Percentiles rank a stretch among this genome's conserved stretches.
These are phyloP conservation scores for Fistulina hepatica DNA, from an alignment of 1,284 basidiomycete species.

Conservation along the genomic window DNA sequence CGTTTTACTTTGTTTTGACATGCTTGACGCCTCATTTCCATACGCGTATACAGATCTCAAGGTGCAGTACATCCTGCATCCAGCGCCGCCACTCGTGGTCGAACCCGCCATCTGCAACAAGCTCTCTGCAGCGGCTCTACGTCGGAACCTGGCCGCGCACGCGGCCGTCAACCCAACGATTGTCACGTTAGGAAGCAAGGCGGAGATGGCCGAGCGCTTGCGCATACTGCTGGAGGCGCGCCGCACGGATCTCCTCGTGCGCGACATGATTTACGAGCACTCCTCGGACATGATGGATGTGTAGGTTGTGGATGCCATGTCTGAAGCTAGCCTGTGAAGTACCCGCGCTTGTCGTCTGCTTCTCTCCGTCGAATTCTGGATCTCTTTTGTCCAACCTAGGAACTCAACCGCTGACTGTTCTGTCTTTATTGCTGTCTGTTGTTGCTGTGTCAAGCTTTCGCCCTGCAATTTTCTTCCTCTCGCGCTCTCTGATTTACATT, in stretches of 20 bases:
- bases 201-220: constrained; percentile 31
- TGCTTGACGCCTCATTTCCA: constrained; percentile 4
- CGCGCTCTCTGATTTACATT: too few relatives aligned
- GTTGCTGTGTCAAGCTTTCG: too few relatives aligned
- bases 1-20: not conserved
- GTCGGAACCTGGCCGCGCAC: constrained; percentile 46
- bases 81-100: constrained; percentile 37
- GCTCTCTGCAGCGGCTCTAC: constrained; percentile 36
- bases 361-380: too few relatives aligned
- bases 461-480: too few relatives aligned
- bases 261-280: constrained; percentile 41
- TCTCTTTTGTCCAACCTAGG: too few relatives aligned
- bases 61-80: constrained; percentile 35
- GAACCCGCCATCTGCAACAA: constrained; percentile 30
- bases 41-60: constrained; percentile 28
- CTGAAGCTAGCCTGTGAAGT: too few relatives aligned
- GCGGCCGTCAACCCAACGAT: constrained; percentile 26
- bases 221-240: constrained; percentile 30
- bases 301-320: too few relatives aligned
- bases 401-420: too few relatives aligned
- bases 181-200: constrained; percentile 26
- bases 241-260: constrained; percentile 37
- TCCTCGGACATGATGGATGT: too few relatives aligned
- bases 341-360: too few relatives aligned
- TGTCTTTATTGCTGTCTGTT: too few relatives aligned